Evolutionary conservation across 2,329 filamentous ascomycete genomes (phyloP), one percentile per base, ranked within the genome.

Genomic region (Trichoderma cornu-damae): DNA sequence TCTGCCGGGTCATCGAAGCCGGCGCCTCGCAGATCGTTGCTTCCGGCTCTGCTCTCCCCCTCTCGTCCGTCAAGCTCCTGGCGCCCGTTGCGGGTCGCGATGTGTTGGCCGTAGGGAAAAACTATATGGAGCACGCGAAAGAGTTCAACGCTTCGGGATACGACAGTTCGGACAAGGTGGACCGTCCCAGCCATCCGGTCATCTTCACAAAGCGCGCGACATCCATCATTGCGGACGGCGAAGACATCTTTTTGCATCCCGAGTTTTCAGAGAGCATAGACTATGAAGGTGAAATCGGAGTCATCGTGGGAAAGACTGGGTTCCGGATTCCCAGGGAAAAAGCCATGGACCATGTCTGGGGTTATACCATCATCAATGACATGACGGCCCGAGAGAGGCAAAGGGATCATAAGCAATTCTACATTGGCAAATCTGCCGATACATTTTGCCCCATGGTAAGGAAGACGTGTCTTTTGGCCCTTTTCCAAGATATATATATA

Each of bases 151-250:
- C 52, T 12, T 55, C 52, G 22, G 42, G 52, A 22, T 46, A 22
- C 32, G 52, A 55, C 22, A 47, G 52, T 16, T 55, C 52, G 9
- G 52, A 55, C 42, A 55, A 55, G 32, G 52, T 46, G 18, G 52
- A 47, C 9, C 43, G 7, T 30, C 52, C 42, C 4, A 55, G 42
- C 42, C 52, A 55, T 22, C 52, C 52, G 1, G 42, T 55, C 32
- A 55, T 55, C 42, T 55, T 55, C 42, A 55, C 52, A 3, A 55
- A 55, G 42, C 52, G 52, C 16, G 52, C 52, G 22, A 55, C 52
- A 6, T 47, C 42, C 5, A 55, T 55, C 12, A 55, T 55, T 37
- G 52, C 40, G 6, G 32, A 55, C 22, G 52, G 42, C 24, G 52
- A 46, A 4, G 32, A 47, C 8, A 47, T 55, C 18, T 55, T 37